These are phyloP conservation scores for Coniosporium apollinis DNA, from an alignment of 495 filamentous ascomycete genomes.

Conservation along the genomic window DNA sequence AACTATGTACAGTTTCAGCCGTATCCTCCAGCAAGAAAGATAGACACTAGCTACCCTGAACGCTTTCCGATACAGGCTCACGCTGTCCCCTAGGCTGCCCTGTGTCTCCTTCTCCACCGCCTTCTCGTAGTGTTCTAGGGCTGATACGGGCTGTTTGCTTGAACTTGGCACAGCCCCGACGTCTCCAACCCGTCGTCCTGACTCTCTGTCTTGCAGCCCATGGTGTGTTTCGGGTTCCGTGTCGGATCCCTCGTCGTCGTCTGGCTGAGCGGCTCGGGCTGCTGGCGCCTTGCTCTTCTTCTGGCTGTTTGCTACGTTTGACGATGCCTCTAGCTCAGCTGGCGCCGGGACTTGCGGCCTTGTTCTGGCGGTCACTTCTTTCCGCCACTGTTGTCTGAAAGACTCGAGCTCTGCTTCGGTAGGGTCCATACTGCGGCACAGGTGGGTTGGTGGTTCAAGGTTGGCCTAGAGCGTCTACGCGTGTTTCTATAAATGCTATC, in stretches of 20 bases:
- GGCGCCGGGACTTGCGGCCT: no score
- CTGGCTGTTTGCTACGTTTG: no score
- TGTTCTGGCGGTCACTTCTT: constrained; percentile 59
- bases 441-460: no score
- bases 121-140: constrained; percentile 82
- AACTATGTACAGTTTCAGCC: constrained; percentile 34
- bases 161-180: constrained; percentile 5
- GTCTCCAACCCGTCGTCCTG: no score
- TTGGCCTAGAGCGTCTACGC: no score
- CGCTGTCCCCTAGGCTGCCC: constrained; percentile 76
- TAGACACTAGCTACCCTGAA: constrained; percentile 41
- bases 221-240: constrained; percentile 27
- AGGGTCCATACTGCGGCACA: constrained; percentile 33
- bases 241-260: no score
- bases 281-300: no score
- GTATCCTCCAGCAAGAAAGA: background rate
- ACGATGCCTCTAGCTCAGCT: no score
- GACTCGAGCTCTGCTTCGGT: constrained; percentile 55
- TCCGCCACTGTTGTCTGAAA: constrained; percentile 69
- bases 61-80: constrained; percentile 76
- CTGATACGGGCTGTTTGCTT: constrained; percentile 46
- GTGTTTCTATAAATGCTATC: no score
- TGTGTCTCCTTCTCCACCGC: constrained; percentile 76
- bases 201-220: constrained; percentile 29
- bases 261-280: no score